Base-by-base conservation (phyloP, 495 filamentous ascomycete genomes). In the Aspergillus wentii region DNA sequence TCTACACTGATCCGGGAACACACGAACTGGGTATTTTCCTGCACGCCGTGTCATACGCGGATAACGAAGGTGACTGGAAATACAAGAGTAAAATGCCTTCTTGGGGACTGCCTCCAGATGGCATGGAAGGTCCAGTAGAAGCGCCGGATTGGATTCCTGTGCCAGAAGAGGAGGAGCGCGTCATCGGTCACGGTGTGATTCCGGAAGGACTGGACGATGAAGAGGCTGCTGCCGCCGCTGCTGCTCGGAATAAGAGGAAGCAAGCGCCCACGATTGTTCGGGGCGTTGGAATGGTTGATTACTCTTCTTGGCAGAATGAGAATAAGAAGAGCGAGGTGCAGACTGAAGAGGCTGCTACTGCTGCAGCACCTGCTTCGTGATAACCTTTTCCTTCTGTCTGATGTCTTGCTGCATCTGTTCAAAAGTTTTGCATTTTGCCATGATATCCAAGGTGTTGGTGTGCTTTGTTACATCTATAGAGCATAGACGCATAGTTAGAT, bases 1-100 rank as follows among this genome's bases (percentile, higher is more conserved):
- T 98, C 31, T 98, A 97, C 59, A 88, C 85, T 8, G 92, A 98
- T 54, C 92, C 92, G 0, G 87, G 89, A 1, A 49, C 68, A 8
- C 88, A 96, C 48, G 92, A 98, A 68, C 70, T 98, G 15, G 86
- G 86, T 3, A 83, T 98, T 37, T 98, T 88, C 74, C 66, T 98
- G 31, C 92, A 98, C 65, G 91, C 91, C 22, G 79, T 83, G 38
- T 77, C 85, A 19, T 98, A 98, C 54, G 83, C 88, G 33, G 87
- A 88, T 60, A 72, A 72, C 13, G 75, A 79, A 7, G 91, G 88
- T 6, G 64, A 71, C 11, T 98, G 92, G 92, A 76, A 76, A 27
- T 97, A 96, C 61, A 76, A 82, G 54, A 95, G 89, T 43, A 72
- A 76, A 16, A 69, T 95, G 57, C 94, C 92, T 5, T 64, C 62